phyloP scores from a whole-genome alignment of 768 basidiomycete species.

The Candolleomyces eurysporus region DNA sequence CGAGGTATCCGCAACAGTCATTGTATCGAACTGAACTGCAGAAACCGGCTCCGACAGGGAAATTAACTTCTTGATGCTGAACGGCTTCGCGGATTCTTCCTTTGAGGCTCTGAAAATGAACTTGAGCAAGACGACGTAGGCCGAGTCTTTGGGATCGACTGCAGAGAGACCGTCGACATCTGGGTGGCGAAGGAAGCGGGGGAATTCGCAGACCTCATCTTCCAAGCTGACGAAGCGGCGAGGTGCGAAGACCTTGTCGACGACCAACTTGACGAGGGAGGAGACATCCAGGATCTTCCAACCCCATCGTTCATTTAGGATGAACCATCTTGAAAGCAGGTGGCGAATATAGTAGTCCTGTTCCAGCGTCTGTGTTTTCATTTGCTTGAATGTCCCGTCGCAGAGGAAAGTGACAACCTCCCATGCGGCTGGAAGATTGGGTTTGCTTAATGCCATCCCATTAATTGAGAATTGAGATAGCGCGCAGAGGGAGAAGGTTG shows the following conservation, averaged over 20 bases:
- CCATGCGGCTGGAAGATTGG: constrained; percentile 62
- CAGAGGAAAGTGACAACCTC: constrained; percentile 42
- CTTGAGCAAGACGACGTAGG: constrained; percentile 80
- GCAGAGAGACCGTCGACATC: constrained; percentile 53
- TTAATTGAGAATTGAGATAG: constrained; percentile 74
- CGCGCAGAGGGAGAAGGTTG: constrained; percentile 65
- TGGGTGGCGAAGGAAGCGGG: constrained; percentile 60
- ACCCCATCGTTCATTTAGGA: constrained; percentile 71
- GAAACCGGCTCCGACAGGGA: constrained; percentile 72
- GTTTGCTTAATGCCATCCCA: constrained; percentile 33
- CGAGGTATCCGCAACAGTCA: constrained; percentile 59
- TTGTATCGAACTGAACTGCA: constrained; percentile 56
- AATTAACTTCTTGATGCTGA: constrained; percentile 63
- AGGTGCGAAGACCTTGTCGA: constrained; percentile 64
- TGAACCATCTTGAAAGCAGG: constrained; percentile 68
- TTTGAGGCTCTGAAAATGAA: constrained; percentile 65
- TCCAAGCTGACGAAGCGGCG: constrained; percentile 74
- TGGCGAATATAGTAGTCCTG: constrained; percentile 41
- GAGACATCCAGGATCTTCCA: constrained; percentile 69
- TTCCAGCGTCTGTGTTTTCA: constrained; percentile 47
- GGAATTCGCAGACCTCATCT: constrained; percentile 61
- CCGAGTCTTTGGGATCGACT: constrained; percentile 57
- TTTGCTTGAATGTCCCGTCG: constrained; percentile 48
- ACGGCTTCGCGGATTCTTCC: constrained; percentile 28
- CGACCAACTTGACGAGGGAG: constrained; percentile 59